Evolutionary conservation across 371 early-diverging fungal species (phyloP), one percentile per base, ranked within the genome.

Genomic region (Apophysomyces trapeziformis): DNA sequence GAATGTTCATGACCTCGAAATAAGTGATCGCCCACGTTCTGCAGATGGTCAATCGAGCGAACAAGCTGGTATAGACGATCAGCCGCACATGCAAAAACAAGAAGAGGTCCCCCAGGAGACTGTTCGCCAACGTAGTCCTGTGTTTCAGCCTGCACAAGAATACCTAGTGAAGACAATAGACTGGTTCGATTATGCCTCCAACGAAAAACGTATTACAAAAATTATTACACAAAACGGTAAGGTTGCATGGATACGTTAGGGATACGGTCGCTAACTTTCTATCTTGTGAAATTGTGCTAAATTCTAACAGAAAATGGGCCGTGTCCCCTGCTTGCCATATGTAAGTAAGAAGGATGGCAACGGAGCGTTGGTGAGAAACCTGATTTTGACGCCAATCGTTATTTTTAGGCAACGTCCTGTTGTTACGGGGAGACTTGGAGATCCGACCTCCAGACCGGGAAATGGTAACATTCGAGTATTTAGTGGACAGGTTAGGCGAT

Each of bases 211-310:
- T 39, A 68, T 74, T 1, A 81, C 88, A 38, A 81, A 82, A 60
- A 91, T 93, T 58, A 89, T 93, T 50, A 94, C 93, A 14, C 95
- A 94, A 79, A 93, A 93, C 78, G 88, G 89, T 87, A 86, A 86
- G 58, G 63, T 46, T 16, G 13, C 3, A n/a, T 35, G 4, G 21
- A 7, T 12, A 16, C 32, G 32, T 26, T 26, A 26, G 32, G 32
- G 32, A 26, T 26, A 26, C 1, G 32, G 9, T 9, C 39, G 7
- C 18, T 59, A 45, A 61, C 67, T 60, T 44, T 38, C 3, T 26
- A 47, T 60, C 41, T 58, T 14, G 8, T 41, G 3, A 41, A 41
- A 1, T 13, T 1, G 8, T 41, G 41, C 4, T 41, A 41, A 4
- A 41, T 60, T 36, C 62, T 35, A 18, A 47, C 72, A 86, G 87